A percentile compares a stretch with the other conserved stretches of the same genome.
These are phyloP conservation scores for Sequoia sempervirens DNA, from an alignment of 75 land plant species.

Conservation along the genomic window DNA sequence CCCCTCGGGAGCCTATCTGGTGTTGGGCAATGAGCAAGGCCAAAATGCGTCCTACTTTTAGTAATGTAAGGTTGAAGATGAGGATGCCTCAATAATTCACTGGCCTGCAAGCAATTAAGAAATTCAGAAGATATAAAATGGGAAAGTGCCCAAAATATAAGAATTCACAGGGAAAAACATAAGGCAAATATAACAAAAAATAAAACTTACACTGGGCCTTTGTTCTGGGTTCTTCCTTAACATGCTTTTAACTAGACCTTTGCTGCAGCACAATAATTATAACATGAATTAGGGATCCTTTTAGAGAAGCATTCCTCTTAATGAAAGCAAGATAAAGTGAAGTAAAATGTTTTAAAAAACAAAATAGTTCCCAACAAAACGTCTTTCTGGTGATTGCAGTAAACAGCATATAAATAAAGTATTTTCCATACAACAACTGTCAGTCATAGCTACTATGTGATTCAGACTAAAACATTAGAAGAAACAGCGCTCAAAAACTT, in stretches of 20 bases:
- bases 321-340: neutral
- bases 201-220: slow-evolving; percentile 72
- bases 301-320: slow-evolving; percentile 5
- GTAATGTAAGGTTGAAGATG: slow-evolving; percentile 74
- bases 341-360: neutral
- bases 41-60: slow-evolving; percentile 29
- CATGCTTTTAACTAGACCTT: slow-evolving; percentile 87
- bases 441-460: neutral
- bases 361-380: neutral
- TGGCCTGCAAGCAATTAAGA: slow-evolving; percentile 43
- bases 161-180: neutral
- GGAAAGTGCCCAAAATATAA: neutral
- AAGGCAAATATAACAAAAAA: neutral
- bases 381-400: neutral
- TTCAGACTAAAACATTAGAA: neutral
- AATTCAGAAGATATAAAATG: neutral
- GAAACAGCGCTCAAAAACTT: neutral
- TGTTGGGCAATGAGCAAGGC: slow-evolving; percentile 7
- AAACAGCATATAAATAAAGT: neutral
- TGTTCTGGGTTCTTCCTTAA: slow-evolving; percentile 87
- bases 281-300: neutral
- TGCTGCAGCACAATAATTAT: slow-evolving; percentile 37
- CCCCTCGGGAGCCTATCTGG: slow-evolving; percentile 6
- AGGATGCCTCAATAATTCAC: slow-evolving; percentile 80
- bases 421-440: neutral